A percentile compares a stretch with the other conserved stretches of the same genome.
Evolutionary conservation across 106 monocot species (phyloP).

Genomic region (Dioscorea zingiberensis): DNA sequence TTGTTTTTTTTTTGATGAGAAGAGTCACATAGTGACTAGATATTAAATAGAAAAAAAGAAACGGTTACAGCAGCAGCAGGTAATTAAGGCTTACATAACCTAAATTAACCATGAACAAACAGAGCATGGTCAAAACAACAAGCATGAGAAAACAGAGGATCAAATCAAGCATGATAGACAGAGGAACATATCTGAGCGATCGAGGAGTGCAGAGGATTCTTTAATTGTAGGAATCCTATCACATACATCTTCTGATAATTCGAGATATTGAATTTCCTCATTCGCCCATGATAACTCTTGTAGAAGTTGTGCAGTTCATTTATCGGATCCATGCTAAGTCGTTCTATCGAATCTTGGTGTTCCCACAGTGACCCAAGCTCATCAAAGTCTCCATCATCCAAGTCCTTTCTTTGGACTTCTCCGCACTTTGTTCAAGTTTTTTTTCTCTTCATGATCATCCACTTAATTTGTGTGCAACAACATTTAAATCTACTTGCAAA

Average conservation of each 20-base stretch:
- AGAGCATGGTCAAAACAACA: too few species aligned
- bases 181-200: conserved; percentile 25
- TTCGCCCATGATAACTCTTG: conserved; percentile 72
- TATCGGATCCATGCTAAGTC: conserved; percentile 69
- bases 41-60: too few species aligned
- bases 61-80: too few species aligned
- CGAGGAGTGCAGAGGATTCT: conserved; percentile 43
- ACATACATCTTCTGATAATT: conserved; percentile 95
- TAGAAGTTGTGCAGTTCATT: conserved; percentile 74
- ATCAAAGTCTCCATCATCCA: conserved; percentile 39
- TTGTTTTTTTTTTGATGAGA: too few species aligned
- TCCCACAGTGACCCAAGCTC: conserved; percentile 39
- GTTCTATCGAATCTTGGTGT: conserved; percentile 81
- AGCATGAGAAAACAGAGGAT: conserved; percentile 34
- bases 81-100: too few species aligned
- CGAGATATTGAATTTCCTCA: conserved; percentile 83
- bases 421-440: not conserved
- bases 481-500: too few species aligned
- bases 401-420: conserved; percentile 9
- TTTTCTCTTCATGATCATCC: too few species aligned
- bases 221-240: conserved; percentile 69
- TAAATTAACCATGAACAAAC: too few species aligned
- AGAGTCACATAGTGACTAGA: too few species aligned
- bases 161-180: too few species aligned
- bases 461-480: too few species aligned